Evolutionary conservation across 495 filamentous ascomycete species (phyloP), one percentile per base, ranked within the genome.

Genomic region (Neurospora terricola): DNA sequence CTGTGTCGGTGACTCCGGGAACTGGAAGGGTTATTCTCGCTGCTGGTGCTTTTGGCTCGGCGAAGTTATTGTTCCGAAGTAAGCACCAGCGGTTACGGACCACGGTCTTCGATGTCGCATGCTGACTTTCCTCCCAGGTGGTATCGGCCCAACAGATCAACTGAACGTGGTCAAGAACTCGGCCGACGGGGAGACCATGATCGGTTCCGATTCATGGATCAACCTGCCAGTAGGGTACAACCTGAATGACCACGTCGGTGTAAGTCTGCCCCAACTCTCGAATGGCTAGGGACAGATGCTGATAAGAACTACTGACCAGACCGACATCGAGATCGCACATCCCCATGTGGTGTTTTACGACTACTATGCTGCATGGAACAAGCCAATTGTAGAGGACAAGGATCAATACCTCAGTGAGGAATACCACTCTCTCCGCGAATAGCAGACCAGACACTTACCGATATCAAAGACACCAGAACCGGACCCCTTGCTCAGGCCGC

Each of bases 221-320:
- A 84, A 89, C 71, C 82, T 91, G 14, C 91, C 91, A 14, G 91
- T 93, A 14, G 91, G 91, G 36, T 84, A 90, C 72, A 91, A 91
- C 75, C 77, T 93, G 38, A 87, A 89, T 73, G 91, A 93, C 75
- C 91, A 93, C 80, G 85, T 88, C 71, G 90, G 91, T 75, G 82
- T 82, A 77, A 79, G 79, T 76, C 18, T 14, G 3, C 11, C 66
- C 23, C 10, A 16, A 69, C 14, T n/a, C 78, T 76, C 91, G 90
- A 84, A 84, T 89, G 72, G 79, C 87, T 9, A 82, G 87, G 59
- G 82, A 91, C 62, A 84, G 81, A 43, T 43, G 16, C 42, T 43
- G 42, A 43, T 27, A 84, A 90, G 72, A 83, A 38, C 2, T 54
- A 39, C 8, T 66, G 38, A 40, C 3, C 40, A 83, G 79, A 92